Base-by-base conservation (phyloP, 225 moss, liverwort and hornwort genomes). In the Lunularia cruciata region DNA sequence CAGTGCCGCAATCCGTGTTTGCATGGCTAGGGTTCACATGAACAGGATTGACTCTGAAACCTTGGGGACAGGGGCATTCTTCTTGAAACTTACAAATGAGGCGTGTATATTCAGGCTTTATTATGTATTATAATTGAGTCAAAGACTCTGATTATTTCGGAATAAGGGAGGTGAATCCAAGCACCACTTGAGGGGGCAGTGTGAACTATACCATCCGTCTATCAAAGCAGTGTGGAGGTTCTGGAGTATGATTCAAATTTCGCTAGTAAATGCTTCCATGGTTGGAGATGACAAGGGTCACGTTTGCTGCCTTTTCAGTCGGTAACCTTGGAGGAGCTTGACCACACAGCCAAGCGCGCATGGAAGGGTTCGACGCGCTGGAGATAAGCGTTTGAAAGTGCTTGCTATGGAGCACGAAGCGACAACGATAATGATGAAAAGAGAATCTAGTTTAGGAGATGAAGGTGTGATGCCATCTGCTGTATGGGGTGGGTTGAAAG, bases 121-220 rank as follows among this genome's bases (percentile, higher is more conserved):
- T 72, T 67, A 71, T 81, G 81, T 81, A 81, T 73, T 67, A 81
- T 81, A 77, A 81, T 70, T 77, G 81, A 81, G 81, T 81, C 73
- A 60, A 77, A 81, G 77, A 74, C 81, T 81, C 76, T 46, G 70
- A 81, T 81, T 81, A 73, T 76, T 81, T 81, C 68, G 77, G 70
- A 81, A 77, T 73, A 77, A 73, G 63, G 69, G 80, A 63, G 48
- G 72, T 76, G 72, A 72, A 68, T 39, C 63, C 69, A 76, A 65
- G 75, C 68, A 70, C 39, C 69, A 69, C 65, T 59, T 30, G 37
- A 28, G 33, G 69, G n/a, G 66, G 65, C 70, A 43, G 65, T 60
- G 65, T 65, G 71, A 69, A 42, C 47, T 52, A 71, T 65, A 56
- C 56, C 62, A 51, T 78, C 56, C 61, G 51, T 60, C 22, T 28